phyloP scores from a whole-genome alignment of 2,329 filamentous ascomycete genomes.

The Cladorrhinum sp. region DNA sequence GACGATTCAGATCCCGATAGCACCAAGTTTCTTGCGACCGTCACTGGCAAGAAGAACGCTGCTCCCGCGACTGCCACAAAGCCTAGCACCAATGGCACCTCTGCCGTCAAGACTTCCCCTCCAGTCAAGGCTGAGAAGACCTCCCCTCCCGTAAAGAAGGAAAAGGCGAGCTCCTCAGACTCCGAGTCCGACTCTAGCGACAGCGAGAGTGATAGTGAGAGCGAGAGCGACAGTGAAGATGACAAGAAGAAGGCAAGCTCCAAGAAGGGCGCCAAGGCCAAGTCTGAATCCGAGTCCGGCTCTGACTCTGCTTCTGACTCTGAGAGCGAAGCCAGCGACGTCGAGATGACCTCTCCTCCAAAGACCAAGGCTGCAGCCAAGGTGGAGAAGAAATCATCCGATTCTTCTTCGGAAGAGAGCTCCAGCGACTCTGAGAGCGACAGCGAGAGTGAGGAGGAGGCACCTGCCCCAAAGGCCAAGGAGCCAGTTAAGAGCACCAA shows the following conservation, averaged over 20 bases:
- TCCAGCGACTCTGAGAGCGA: slow-evolving; percentile 17
- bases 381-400: neutral
- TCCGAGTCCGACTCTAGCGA: slow-evolving; percentile 21
- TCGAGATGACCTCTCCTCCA: slow-evolving; percentile 4
- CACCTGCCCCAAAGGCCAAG: slow-evolving; percentile 1
- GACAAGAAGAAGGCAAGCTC: slow-evolving; percentile 25
- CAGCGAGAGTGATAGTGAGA: slow-evolving; percentile 16
- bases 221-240: slow-evolving; percentile 19
- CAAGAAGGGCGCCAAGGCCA: slow-evolving; percentile 11
- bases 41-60: slow-evolving; percentile 9
- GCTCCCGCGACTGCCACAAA: neutral
- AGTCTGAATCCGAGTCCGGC: neutral
- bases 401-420: slow-evolving; percentile 11
- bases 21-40: slow-evolving; percentile 2
- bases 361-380: neutral
- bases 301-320: slow-evolving; percentile 7
- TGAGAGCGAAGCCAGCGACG: slow-evolving; percentile 20
- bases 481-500: slow-evolving; percentile 15
- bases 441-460: slow-evolving; percentile 7
- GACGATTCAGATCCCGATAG: slow-evolving; percentile 4
- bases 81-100: neutral
- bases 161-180: neutral
- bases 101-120: neutral
- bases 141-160: slow-evolving; percentile 2
- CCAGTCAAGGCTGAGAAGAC: neutral